Evolutionary conservation across 2,329 filamentous ascomycete species (phyloP), one percentile per base, ranked within the genome.

Genomic region (Chaetomium sp.): DNA sequence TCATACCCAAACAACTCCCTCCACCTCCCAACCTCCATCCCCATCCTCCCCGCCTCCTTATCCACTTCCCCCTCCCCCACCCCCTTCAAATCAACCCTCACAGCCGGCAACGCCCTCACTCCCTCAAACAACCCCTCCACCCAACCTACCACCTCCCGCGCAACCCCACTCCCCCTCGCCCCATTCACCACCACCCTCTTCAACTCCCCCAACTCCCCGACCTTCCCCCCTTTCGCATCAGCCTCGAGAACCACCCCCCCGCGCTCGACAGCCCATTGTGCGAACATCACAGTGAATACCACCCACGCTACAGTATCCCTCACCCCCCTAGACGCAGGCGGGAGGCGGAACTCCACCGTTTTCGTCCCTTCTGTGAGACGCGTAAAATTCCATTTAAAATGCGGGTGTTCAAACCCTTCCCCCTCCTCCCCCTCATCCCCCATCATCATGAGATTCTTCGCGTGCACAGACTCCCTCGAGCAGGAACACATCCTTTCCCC

Each of bases 371-470:
- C 38, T 3, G 11, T 42, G 10, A 50, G 48, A 8, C 10, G 34
- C 37, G 37, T 34, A 9, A 50, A 34, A 32, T 50, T 50, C 48
- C 48, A 50, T n/a, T 38, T 37, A 38, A 50, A 50, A n/a, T 34
- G 37, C n/a, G 37, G 27, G 38, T 41, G 37, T 32, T 33, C 37
- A 41, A 49, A 49, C 36, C 34, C 47, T 5, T 40, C 37, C 19
- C 34, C 14, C 12, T 33, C 10, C 19, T 33, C 5, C 10, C 12
- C 35, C 10, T 34, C 7, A 27, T 27, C 19, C 19, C 19, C 19
- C 19, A 27, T 27, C 19, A 27, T 27, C 19, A 27, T 27, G 19
- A 27, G 19, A 27, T 27, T 27, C 12, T 19, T 19, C 4, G 37
- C 48, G 4, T 41, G 37, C 8, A 42, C 12, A 6, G 37, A 50